These are phyloP conservation scores for Diplotaxis tenuifolia DNA, from an alignment of 345 rosid genomes.

Conservation along the genomic window DNA sequence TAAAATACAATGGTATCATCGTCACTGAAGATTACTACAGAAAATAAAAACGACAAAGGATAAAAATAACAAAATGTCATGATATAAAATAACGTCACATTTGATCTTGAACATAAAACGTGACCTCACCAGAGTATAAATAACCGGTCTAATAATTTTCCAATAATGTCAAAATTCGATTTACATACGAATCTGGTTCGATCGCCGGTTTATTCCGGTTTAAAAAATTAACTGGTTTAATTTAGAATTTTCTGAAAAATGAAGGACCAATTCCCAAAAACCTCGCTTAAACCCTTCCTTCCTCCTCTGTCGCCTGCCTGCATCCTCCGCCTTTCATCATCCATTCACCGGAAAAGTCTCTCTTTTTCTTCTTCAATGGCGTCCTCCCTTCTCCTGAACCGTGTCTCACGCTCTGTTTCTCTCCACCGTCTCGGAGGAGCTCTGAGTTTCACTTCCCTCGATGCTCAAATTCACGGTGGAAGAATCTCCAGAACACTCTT, in stretches of 20 bases:
- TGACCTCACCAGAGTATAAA: not conserved
- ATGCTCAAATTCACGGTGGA: slow-evolving; percentile 21
- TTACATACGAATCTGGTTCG: not conserved
- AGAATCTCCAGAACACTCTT: slow-evolving; percentile 26
- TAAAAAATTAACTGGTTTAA: not conserved
- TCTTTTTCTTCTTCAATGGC: slow-evolving; percentile 19
- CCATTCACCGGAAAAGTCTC: not conserved
- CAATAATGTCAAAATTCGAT: not conserved
- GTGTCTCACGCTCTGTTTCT: slow-evolving; percentile 21
- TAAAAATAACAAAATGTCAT: not conserved
- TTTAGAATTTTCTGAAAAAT: not conserved
- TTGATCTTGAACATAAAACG: not conserved
- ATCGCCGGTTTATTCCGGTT: not conserved
- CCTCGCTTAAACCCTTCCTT: slow-evolving; percentile 29
- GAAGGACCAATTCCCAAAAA: slow-evolving; percentile 3
- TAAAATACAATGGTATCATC: not conserved
- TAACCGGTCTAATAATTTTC: not conserved
- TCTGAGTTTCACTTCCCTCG: slow-evolving; percentile 37
- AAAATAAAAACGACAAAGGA: too few relatives aligned
- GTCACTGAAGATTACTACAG: too few relatives aligned
- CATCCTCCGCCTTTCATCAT: too few relatives aligned
- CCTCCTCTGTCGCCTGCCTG: not conserved
- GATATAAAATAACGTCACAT: too few relatives aligned
- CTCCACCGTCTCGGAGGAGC: slow-evolving; percentile 32
- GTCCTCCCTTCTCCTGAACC: slow-evolving; percentile 19